These are phyloP conservation scores for Leccinum huronense DNA, from an alignment of 1,284 basidiomycete species.

Conservation along the genomic window DNA sequence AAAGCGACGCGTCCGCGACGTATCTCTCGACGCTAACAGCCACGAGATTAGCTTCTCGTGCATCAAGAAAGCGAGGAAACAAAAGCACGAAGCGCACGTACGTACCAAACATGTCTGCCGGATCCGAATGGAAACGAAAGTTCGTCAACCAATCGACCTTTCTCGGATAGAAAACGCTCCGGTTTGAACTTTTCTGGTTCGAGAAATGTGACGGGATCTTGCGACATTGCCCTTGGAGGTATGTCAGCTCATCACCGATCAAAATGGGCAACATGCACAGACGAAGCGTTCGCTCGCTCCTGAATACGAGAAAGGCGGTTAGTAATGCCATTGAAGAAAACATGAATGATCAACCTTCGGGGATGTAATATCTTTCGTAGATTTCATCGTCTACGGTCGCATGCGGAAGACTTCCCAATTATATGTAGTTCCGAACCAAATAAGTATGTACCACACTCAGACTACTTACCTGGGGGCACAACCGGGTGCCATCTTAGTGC, in stretches of 20 bases:
- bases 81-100: neutral
- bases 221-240: constrained; percentile 42
- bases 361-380: constrained; percentile 43
- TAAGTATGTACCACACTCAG: neutral
- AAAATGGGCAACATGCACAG: neutral
- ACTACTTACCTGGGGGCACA: constrained; percentile 33
- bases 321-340: neutral
- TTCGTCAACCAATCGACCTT: constrained; percentile 36
- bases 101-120: constrained; percentile 44
- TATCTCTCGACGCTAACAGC: constrained; percentile 33
- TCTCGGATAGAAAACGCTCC: constrained; percentile 36
- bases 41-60: neutral
- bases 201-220: constrained; percentile 41
- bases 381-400: constrained; percentile 42
- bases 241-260: neutral
- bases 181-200: constrained; percentile 46
- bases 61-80: neutral
- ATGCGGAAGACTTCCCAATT: constrained; percentile 40
- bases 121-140: constrained; percentile 45
- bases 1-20: neutral
- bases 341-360: constrained; percentile 32
- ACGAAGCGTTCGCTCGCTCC: constrained; percentile 31
- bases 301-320: constrained; percentile 1
- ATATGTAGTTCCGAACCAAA: neutral
- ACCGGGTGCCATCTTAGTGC: constrained; percentile 50